Percentiles rank a stretch among this genome's conserved stretches.
These are phyloP conservation scores for Gentiana macrophylla DNA, from an alignment of 257 asterid genomes.

Conservation along the genomic window DNA sequence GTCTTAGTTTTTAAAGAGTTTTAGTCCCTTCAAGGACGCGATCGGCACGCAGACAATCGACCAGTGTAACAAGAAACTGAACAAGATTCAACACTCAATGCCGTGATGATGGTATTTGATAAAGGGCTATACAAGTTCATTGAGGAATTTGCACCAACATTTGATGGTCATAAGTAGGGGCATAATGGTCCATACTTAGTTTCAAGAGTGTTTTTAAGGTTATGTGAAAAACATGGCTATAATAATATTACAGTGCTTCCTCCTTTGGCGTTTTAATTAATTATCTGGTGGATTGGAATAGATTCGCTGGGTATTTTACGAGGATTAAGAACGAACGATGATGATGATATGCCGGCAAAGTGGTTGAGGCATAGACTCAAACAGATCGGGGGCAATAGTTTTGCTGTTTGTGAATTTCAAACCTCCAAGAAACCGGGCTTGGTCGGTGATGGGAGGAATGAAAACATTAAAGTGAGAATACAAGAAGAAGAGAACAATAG, in stretches of 20 bases:
- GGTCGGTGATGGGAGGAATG: no score
- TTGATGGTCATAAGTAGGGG: slow-evolving; percentile 91
- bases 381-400: slow-evolving; percentile 49
- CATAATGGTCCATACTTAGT: slow-evolving; percentile 94
- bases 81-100: slow-evolving; percentile 66
- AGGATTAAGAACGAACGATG: slow-evolving; percentile 32
- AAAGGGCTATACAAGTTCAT: slow-evolving; percentile 74
- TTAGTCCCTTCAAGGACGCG: slow-evolving; percentile 33
- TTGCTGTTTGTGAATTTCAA: slow-evolving; percentile 14
- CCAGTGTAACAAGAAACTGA: slow-evolving; percentile 50
- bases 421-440: no score
- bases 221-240: slow-evolving; percentile 44
- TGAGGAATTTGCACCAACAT: slow-evolving; percentile 82
- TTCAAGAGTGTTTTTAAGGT: slow-evolving; percentile 72
- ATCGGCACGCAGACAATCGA: slow-evolving; percentile 82
- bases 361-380: slow-evolving; percentile 53
- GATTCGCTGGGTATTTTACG: slow-evolving; percentile 44
- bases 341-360: slow-evolving; percentile 31
- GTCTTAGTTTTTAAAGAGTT: slow-evolving; percentile 42
- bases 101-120: slow-evolving; percentile 66
- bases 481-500: no score
- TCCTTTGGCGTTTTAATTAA: slow-evolving; percentile 57
- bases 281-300: slow-evolving; percentile 78
- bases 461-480: no score
- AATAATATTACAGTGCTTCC: slow-evolving; percentile 44